Base-by-base conservation (phyloP, 257 asterid genomes). In the Parsonsia alboflavescens region DNA sequence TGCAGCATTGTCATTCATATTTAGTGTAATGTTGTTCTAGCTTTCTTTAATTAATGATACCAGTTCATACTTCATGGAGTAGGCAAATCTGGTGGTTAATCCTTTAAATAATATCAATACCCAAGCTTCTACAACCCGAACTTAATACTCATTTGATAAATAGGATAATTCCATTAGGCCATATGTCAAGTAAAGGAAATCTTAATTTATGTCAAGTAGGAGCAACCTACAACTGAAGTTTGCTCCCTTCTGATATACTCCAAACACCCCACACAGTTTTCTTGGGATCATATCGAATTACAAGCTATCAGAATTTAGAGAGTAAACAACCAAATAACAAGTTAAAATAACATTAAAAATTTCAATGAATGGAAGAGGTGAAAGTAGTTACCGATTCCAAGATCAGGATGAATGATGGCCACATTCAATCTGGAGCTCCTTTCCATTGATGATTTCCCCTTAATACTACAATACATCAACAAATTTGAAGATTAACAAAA, bases 341-440 rank as follows among this genome's bases (percentile, higher is more conserved):
- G 12, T 6, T 8, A 56, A 6, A 2, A 5, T 52, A 54, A 54
- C 61, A 54, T 57, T 57, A 8, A 33, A 30, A 64, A 58, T n/a
- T 64, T 33, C n/a, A 64, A 33, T 33, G 42, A 24, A 66, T 19
- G 24, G n/a, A 12, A 63, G 7, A 66, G 46, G 53, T 5, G 42
- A 48, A 17, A 22, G 61, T 48, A 73, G 13, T 70, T 77, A 80
- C 87, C 87, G 58, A 83, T 83, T 81, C 85, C 87, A 50, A 83
- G 87, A 80, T 83, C 87, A 1, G 87, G 87, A 71, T 80, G 87
- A 48, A 83, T 80, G 66, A 80, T 75, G 2, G 85, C 87, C 11
- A 83, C 70, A 24, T 78, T 83, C 77, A 78, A 71, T 72, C 65
- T 80, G 24, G 81, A 77, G 69, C 68, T 75, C 22, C 70, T 69